A percentile compares a stretch with the other conserved stretches of the same genome.
phyloP scores from a whole-genome alignment of 495 filamentous ascomycete genomes.

The Chlorociboria aeruginascens region DNA sequence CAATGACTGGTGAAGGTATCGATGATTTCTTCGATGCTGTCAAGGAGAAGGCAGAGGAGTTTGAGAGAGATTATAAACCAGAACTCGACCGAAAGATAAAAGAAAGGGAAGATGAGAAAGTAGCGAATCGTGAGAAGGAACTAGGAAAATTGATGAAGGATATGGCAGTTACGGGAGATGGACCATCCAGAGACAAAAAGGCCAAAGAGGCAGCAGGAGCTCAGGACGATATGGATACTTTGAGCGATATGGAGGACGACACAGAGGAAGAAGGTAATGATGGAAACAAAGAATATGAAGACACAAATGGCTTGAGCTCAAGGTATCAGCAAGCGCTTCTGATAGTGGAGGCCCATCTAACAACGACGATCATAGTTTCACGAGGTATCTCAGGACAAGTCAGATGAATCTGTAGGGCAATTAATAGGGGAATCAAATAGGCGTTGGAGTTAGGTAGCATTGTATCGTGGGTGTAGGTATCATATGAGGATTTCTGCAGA shows the following conservation, averaged over 20 bases:
- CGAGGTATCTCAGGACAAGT: conserved; percentile 19
- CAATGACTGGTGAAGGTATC: conserved; percentile 84
- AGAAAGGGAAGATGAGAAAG: conserved; percentile 62
- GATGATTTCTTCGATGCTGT: conserved; percentile 90
- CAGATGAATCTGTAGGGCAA: conserved; percentile 18
- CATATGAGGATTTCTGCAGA: conserved; percentile 23
- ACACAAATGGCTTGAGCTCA: conserved; percentile 42
- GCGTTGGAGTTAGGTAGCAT: conserved; percentile 16
- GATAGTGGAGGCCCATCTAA: conserved; percentile 26
- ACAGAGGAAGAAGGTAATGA: conserved; percentile 32
- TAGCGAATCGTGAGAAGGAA: conserved; percentile 60
- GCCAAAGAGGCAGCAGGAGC: conserved; percentile 18
- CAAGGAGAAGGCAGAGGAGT: conserved; percentile 75
- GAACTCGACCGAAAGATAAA: conserved; percentile 72
- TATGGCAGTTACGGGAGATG: conserved; percentile 57
- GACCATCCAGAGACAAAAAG: conserved; percentile 13
- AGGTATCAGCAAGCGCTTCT: conserved; percentile 48
- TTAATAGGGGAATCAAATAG: neutral
- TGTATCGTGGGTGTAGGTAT: conserved; percentile 26
- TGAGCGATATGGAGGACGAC: conserved; percentile 50
- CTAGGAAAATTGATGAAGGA: conserved; percentile 88
- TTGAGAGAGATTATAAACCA: conserved; percentile 81
- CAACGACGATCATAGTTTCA: conserved; percentile 20
- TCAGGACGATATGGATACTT: conserved; percentile 30
- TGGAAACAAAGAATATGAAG: conserved; percentile 30